phyloP scores from a whole-genome alignment of 2,329 filamentous ascomycete species.

The Aspergillus alliaceus region DNA sequence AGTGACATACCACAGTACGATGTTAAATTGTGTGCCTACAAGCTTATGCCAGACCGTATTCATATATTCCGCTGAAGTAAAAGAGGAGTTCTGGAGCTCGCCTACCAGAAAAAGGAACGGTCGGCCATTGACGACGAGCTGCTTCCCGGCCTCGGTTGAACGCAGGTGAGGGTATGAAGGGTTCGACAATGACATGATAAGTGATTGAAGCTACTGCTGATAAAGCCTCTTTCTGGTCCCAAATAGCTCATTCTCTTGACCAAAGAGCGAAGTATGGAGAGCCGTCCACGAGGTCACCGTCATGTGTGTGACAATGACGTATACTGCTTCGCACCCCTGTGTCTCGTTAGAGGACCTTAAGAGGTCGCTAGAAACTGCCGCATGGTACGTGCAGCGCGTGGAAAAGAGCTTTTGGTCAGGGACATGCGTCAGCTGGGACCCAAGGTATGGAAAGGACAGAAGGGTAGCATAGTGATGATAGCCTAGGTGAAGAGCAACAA shows the following conservation, averaged over 20 bases:
- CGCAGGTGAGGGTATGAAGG: constrained; percentile 14
- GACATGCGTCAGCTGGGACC: constrained; percentile 17
- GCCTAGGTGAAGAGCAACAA: constrained; percentile 39
- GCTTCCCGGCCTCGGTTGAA: constrained; percentile 17
- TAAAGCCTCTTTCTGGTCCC: background rate
- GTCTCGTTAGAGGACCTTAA: constrained; percentile 16
- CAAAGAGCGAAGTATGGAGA: constrained; percentile 35
- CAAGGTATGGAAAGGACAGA: constrained; percentile 42
- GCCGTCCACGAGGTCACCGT: constrained; percentile 38
- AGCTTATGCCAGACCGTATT: constrained; percentile 45
- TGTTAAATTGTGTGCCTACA: constrained; percentile 44
- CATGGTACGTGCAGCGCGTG: constrained; percentile 4
- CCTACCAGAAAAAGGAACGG: constrained; percentile 48
- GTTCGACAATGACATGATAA: constrained; percentile 5
- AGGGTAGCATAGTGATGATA: constrained; percentile 41
- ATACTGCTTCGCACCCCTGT: constrained; percentile 29
- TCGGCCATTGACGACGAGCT: constrained; percentile 47
- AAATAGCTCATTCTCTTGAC: constrained; percentile 15
- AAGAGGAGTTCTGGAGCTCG: constrained; percentile 51
- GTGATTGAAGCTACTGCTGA: background rate
- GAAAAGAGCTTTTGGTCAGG: background rate
- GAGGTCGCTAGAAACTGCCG: background rate
- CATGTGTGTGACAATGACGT: constrained; percentile 37
- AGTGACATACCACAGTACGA: constrained; percentile 45
- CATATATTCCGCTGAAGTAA: constrained; percentile 49